Percentiles rank a stretch among this genome's conserved stretches.
These are phyloP conservation scores for Huntiella moniliformis DNA, from an alignment of 2,329 filamentous ascomycete species.

Conservation along the genomic window DNA sequence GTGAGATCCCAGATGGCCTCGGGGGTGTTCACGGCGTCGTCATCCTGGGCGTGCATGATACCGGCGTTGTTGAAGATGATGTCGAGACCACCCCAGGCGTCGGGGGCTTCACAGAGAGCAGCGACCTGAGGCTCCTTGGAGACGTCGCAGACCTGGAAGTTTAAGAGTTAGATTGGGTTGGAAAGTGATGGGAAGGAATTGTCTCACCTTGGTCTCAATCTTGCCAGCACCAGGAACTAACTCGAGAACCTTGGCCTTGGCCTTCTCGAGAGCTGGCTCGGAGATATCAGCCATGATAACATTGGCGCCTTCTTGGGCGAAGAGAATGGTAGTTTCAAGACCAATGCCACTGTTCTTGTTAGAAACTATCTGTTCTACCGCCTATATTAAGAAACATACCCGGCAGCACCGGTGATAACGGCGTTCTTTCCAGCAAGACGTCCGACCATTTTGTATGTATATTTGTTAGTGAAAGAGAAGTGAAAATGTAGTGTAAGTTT, in stretches of 20 bases:
- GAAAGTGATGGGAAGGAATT: neutral
- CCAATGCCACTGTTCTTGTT: slow-evolving; percentile 54
- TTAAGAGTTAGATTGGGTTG: neutral
- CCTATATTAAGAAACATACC: slow-evolving; percentile 35
- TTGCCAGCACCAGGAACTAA: slow-evolving; percentile 42
- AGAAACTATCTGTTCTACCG: neutral
- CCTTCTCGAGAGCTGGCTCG: slow-evolving; percentile 55
- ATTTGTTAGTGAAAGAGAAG: neutral
- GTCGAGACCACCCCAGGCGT: slow-evolving; percentile 74
- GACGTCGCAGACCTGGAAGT: slow-evolving; percentile 41
- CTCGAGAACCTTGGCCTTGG: slow-evolving; percentile 54
- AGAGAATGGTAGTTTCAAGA: slow-evolving; percentile 78
- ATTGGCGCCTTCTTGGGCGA: slow-evolving; percentile 70
- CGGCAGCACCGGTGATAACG: slow-evolving; percentile 68
- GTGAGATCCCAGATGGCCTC: slow-evolving; percentile 91
- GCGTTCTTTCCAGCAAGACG: slow-evolving; percentile 42
- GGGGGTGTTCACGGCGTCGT: slow-evolving; percentile 63
- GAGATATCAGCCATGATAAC: slow-evolving; percentile 79
- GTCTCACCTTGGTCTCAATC: slow-evolving; percentile 38
- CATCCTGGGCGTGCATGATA: slow-evolving; percentile 79
- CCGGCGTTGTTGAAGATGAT: slow-evolving; percentile 96
- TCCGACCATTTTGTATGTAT: slow-evolving; percentile 17
- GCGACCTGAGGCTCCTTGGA: slow-evolving; percentile 68
- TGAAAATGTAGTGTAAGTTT: neutral
- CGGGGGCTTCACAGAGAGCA: slow-evolving; percentile 53